Evolutionary conservation across 352 stramenopile species (phyloP).

Genomic region (Phytophthora palmivora): DNA sequence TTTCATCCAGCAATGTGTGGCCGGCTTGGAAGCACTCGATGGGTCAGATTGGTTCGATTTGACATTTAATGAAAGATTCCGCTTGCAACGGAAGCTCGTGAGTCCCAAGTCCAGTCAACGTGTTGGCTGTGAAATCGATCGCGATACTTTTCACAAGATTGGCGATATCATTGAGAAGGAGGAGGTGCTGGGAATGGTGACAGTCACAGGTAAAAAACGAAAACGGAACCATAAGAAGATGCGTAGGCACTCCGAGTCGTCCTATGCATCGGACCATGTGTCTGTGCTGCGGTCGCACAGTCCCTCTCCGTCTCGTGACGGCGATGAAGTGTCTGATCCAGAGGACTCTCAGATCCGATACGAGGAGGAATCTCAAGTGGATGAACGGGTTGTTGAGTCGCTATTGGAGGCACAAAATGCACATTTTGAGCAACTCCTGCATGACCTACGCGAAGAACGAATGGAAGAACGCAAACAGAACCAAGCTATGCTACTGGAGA

Average conservation of each 20-base stretch:
- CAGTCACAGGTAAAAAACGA: slow-evolving; percentile 32
- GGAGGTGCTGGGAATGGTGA: slow-evolving; percentile 35
- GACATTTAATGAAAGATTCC: slow-evolving; percentile 39
- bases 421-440: slow-evolving; percentile 43
- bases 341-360: slow-evolving; percentile 17
- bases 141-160: slow-evolving; percentile 37
- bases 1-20: slow-evolving; percentile 42
- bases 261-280: slow-evolving; percentile 24
- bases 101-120: slow-evolving; percentile 44
- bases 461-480: slow-evolving; percentile 45
- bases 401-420: slow-evolving; percentile 41
- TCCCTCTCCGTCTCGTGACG: slow-evolving; percentile 18
- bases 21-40: slow-evolving; percentile 30
- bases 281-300: slow-evolving; percentile 24
- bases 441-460: slow-evolving; percentile 38
- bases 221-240: slow-evolving; percentile 33
- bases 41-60: slow-evolving; percentile 45
- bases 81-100: slow-evolving; percentile 38
- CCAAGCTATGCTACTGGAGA: slow-evolving; percentile 43
- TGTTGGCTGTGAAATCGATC: slow-evolving; percentile 41
- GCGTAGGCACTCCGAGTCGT: slow-evolving; percentile 35
- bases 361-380: slow-evolving; percentile 20
- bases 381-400: slow-evolving; percentile 36
- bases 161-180: slow-evolving; percentile 40
- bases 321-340: slow-evolving; percentile 30